Percentiles rank a stretch among this genome's conserved stretches.
These are phyloP conservation scores for Prototheca wickerhamii DNA, from an alignment of 163 green algal species.

Conservation along the genomic window DNA sequence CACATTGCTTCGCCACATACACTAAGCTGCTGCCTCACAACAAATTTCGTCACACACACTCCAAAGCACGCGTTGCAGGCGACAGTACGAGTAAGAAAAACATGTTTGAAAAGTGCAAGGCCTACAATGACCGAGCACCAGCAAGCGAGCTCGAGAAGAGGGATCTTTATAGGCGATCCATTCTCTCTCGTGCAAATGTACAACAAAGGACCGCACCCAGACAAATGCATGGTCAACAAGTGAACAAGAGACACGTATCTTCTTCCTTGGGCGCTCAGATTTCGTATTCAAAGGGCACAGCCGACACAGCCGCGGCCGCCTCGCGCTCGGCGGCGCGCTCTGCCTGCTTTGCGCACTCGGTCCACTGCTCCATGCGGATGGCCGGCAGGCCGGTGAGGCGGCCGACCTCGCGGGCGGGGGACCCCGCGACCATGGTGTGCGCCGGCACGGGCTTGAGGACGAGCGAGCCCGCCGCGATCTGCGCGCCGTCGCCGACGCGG, in stretches of 20 bases:
- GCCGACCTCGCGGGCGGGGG: slow-evolving; percentile 73
- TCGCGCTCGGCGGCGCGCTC: background rate
- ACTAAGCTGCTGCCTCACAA: too few relatives aligned
- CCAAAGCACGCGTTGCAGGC: too few relatives aligned
- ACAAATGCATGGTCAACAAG: too few relatives aligned
- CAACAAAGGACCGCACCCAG: too few relatives aligned
- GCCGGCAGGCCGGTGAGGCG: slow-evolving; percentile 29
- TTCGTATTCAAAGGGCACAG: background rate
- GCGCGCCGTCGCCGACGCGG: slow-evolving; percentile 65
- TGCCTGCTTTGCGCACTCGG: background rate
- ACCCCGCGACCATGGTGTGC: slow-evolving; percentile 80
- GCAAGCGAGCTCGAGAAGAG: too few relatives aligned
- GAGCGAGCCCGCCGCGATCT: slow-evolving; percentile 79
- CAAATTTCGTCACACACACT: too few relatives aligned
- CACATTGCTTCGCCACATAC: too few relatives aligned
- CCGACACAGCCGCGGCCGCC: background rate
- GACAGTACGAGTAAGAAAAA: background rate
- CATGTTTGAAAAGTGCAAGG: background rate
- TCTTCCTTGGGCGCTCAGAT: too few relatives aligned
- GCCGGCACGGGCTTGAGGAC: slow-evolving; percentile 89
- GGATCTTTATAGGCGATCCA: too few relatives aligned
- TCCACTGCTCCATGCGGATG: slow-evolving; percentile 23
- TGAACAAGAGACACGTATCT: too few relatives aligned
- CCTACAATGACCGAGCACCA: background rate
- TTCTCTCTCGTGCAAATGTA: too few relatives aligned